Percentiles rank a stretch among this genome's conserved stretches.
Conservation (phyloP, 352 stramenopile species). For the Pythium vanterpoolii region DNA sequence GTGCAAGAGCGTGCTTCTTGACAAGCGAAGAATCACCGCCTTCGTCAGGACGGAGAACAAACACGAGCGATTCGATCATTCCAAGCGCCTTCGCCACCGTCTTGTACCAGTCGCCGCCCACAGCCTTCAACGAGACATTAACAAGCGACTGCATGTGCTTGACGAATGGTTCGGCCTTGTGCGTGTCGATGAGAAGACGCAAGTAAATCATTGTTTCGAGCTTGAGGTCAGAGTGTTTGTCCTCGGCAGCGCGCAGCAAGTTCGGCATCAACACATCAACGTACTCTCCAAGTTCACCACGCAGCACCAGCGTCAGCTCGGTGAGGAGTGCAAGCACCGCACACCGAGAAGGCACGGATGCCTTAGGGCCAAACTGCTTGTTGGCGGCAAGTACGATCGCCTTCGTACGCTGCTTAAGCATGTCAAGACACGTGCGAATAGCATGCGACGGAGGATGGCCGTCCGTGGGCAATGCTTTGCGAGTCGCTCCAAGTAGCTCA, state of each 20-base stretch:
- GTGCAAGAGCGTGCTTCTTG: conserved; percentile 62
- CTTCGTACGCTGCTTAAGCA: conserved; percentile 62
- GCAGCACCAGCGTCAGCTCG: conserved; percentile 76
- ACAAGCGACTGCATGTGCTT: conserved; percentile 82
- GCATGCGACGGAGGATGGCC: conserved; percentile 23
- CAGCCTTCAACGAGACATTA: conserved; percentile 82
- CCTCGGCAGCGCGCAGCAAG: conserved; percentile 81
- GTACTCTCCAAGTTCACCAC: conserved; percentile 68
- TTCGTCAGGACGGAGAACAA: conserved; percentile 57
- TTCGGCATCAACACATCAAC: conserved; percentile 77
- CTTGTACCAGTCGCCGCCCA: conserved; percentile 98
- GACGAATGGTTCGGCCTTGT: conserved; percentile 79
- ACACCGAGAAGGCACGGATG: conserved; percentile 71
- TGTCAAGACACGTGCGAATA: conserved; percentile 41
- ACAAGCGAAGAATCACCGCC: conserved; percentile 26
- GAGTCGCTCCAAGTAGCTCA: conserved; percentile 84
- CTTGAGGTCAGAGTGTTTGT: conserved; percentile 94
- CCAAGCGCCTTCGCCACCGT: conserved; percentile 94
- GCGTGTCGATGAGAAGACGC: conserved; percentile 89
- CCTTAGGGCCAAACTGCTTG: conserved; percentile 78
- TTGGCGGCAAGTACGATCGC: conserved; percentile 72
- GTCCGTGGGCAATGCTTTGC: conserved; percentile 40
- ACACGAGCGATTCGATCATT: conserved; percentile 90
- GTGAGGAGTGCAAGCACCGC: conserved; percentile 84
- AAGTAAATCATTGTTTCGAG: conserved; percentile 95